These are phyloP conservation scores for Globisporangium cederbergense DNA, from an alignment of 352 stramenopile genomes.

Conservation along the genomic window DNA sequence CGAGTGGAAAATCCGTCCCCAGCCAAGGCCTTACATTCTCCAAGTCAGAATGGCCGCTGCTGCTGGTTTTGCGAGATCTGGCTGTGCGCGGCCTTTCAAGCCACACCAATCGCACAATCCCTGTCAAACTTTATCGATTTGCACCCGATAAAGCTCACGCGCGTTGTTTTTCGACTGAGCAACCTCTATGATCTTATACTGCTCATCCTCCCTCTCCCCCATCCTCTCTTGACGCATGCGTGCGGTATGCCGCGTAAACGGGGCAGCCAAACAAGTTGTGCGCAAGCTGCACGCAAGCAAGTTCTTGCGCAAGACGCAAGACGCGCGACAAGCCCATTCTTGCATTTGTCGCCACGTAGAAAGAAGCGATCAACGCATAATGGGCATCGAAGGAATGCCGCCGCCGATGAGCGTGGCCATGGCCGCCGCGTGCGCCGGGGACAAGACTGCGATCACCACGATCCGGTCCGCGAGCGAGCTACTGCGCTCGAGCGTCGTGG, in stretches of 20 bases:
- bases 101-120: not conserved
- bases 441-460: not conserved
- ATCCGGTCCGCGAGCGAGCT: constrained; percentile 8
- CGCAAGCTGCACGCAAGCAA: not conserved
- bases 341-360: constrained; percentile 1
- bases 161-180: not conserved
- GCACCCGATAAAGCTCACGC: not conserved
- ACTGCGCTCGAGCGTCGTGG: constrained; percentile 18
- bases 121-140: not conserved
- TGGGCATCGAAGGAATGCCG: constrained; percentile 21
- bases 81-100: not conserved
- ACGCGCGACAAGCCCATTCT: not conserved
- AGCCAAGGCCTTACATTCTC: not conserved
- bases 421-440: not conserved
- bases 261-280: not conserved
- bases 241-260: not conserved
- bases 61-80: not conserved
- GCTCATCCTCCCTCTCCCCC: not conserved
- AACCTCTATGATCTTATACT: not conserved
- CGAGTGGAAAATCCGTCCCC: not conserved
- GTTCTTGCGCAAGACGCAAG: not conserved
- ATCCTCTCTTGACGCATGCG: not conserved
- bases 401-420: constrained; percentile 2
- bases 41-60: not conserved
- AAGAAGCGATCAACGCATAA: not conserved